Base-by-base conservation (phyloP, 805 yeast genomes). In the Cyberlindnera saturnus region DNA sequence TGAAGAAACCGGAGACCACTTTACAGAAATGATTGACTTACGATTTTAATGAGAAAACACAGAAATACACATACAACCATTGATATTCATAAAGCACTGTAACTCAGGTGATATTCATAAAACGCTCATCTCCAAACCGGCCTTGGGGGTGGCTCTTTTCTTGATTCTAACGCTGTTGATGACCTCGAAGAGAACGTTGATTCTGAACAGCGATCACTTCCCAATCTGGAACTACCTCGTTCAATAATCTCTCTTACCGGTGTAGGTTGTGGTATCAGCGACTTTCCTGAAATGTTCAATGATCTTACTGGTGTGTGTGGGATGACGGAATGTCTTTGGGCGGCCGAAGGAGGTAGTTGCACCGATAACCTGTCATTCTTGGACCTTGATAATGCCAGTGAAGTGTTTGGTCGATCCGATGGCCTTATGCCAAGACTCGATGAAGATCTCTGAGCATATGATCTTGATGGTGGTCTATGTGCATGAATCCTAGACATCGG, bases 191-290 rank as follows among this genome's bases (percentile, higher is more conserved):
- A 15, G 18, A 38, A 17, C n/a, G 41, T 17, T 30, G 34, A 31
- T 30, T 30, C 15, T 5, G 32, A 30, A 14, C 8, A 14, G 16
- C 34, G 40, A 11, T 11, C 28, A 20, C 23, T 20, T 30, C 34
- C 40, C 40, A 37, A 17, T 20, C 40, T 37, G 30, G 40, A 37
- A 6, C 39, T 26, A 19, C 49, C 39, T 30, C 50, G 45, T 33
- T 52, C 56, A 6, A 53, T 44, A 1, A 54, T 42, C 15, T 56
- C 57, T 18, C 47, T 48, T 14, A 57, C 39, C 3, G 61, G 61
- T 3, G 61, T 55, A 7, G 60, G 61, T 19, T 56, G 59, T 35
- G 58, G 60, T 14, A 57, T 14, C 39, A 52, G 31, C 4, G 60
- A 56, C 19, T 38, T 43, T n/a, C 55, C 31, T 15, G 40, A 41